Conservation (phyloP, 495 filamentous ascomycete species). For the Talaromyces liani region DNA sequence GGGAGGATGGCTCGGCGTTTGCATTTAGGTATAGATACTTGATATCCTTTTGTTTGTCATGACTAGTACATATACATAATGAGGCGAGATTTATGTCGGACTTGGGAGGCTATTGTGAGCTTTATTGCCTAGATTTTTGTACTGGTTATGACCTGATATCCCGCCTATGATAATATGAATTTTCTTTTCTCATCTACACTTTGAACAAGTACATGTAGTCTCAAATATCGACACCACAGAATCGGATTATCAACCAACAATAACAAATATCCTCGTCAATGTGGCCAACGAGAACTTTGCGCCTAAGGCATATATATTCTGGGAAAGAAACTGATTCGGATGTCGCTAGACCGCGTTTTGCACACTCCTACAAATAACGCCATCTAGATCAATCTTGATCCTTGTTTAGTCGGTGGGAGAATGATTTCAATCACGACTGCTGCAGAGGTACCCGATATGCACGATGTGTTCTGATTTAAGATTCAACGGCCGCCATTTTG, state of each 20-base stretch:
- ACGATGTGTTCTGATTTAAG: background rate
- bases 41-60: background rate
- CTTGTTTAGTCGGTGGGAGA: background rate
- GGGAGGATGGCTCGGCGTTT: background rate
- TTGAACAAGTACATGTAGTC: too few species aligned
- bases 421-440: background rate
- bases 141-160: constrained; percentile 1
- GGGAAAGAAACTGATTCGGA: background rate
- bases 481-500: background rate
- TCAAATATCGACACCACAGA: too few species aligned
- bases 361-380: background rate
- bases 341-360: background rate
- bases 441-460: background rate
- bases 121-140: constrained; percentile 5
- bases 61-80: background rate
- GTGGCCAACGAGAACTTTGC: too few species aligned
- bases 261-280: too few species aligned
- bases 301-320: background rate
- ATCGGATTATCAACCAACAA: too few species aligned
- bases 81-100: background rate
- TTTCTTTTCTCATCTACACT: background rate
- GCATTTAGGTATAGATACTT: background rate
- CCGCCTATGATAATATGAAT: background rate
- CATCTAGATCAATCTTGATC: background rate
- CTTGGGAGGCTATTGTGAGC: background rate